A percentile compares a stretch with the other conserved stretches of the same genome.
Conservation (phyloP, 2,329 filamentous ascomycete genomes). For the Sporothrix inflata region DNA sequence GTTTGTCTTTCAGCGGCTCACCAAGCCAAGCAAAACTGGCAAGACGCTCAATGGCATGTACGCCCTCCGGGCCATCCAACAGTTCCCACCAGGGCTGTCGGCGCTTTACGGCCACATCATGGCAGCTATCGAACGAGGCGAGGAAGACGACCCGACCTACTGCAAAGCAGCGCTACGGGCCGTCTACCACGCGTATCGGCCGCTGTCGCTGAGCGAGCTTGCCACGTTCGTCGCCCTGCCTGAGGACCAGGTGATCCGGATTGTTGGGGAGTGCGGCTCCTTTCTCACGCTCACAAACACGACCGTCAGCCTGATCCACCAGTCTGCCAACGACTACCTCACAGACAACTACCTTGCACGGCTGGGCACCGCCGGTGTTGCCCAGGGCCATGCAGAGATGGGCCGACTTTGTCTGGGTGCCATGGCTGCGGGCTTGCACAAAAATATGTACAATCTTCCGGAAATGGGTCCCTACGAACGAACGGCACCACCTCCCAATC, state of each 20-base stretch:
- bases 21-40: neutral
- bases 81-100: slow-evolving; percentile 10
- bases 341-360: neutral
- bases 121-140: neutral
- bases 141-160: neutral
- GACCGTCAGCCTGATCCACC: slow-evolving; percentile 9
- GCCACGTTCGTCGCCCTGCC: neutral
- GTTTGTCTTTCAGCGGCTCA: slow-evolving; percentile 19
- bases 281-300: slow-evolving; percentile 12
- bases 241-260: neutral
- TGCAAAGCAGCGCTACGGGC: slow-evolving; percentile 5
- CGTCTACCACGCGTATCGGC: slow-evolving; percentile 17
- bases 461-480: neutral
- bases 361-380: neutral
- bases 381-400: neutral
- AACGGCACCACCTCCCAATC: neutral
- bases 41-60: neutral
- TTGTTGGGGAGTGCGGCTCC: slow-evolving; percentile 19
- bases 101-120: slow-evolving; percentile 23
- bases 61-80: neutral
- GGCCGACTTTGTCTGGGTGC: neutral
- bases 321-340: slow-evolving; percentile 19
- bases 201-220: slow-evolving; percentile 10
- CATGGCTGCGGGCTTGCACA: slow-evolving; percentile 8
- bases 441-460: slow-evolving; percentile 22